phyloP scores from a whole-genome alignment of 2,329 filamentous ascomycete species.

The Nectriaceae sp. region DNA sequence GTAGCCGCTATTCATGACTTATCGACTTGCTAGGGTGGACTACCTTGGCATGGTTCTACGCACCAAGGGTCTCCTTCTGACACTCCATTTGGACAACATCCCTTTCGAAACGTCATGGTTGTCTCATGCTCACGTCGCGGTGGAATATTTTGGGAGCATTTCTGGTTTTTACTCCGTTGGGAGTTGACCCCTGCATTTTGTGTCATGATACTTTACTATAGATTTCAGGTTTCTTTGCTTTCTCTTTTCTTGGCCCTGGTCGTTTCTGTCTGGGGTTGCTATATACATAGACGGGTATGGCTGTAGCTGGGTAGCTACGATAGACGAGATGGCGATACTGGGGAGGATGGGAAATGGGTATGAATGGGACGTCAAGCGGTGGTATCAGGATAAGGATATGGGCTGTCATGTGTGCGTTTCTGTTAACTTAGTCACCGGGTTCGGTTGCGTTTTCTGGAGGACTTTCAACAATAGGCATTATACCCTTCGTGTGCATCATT shows the following conservation, averaged over 20 bases:
- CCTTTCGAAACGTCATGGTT: too few species aligned
- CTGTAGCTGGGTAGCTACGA: neutral
- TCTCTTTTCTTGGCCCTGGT: neutral
- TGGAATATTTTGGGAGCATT: too few species aligned
- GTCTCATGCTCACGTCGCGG: too few species aligned
- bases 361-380: slow-evolving; percentile 19
- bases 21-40: slow-evolving; percentile 7
- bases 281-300: neutral
- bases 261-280: neutral
- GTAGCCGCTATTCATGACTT: slow-evolving; percentile 3
- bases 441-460: slow-evolving; percentile 15
- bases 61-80: too few species aligned
- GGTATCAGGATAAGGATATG: slow-evolving; percentile 10
- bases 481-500: slow-evolving; percentile 31
- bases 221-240: neutral
- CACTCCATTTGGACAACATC: too few species aligned
- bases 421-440: slow-evolving; percentile 15
- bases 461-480: slow-evolving; percentile 33
- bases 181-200: neutral
- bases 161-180: slow-evolving; percentile 12
- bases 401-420: slow-evolving; percentile 10
- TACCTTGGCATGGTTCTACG: too few species aligned
- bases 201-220: neutral
- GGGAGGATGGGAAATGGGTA: slow-evolving; percentile 11
- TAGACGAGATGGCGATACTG: neutral